phyloP scores from a whole-genome alignment of 176 grass and related monocot species.

The Bromus sterilis region DNA sequence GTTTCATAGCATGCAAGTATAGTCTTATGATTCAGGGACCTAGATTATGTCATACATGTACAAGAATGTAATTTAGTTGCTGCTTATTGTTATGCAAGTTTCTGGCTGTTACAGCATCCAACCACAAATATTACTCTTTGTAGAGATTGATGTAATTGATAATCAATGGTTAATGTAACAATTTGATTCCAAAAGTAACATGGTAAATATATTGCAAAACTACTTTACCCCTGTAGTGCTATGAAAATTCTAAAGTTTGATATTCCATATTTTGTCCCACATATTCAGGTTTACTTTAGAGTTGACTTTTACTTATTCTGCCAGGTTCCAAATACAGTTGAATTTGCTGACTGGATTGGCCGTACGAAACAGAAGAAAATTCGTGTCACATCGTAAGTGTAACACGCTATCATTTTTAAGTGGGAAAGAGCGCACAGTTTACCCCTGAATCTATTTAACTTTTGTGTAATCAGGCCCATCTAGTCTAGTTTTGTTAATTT shows the following conservation, averaged over 20 bases:
- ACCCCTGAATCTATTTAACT: not conserved
- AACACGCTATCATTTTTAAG: not conserved
- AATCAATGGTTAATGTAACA: not conserved
- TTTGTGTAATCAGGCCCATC: not conserved
- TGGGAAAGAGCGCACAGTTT: not conserved
- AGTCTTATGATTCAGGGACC: not conserved
- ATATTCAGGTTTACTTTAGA: constrained; percentile 6
- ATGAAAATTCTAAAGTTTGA: constrained; percentile 1
- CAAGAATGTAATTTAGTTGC: not conserved
- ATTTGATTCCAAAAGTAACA: constrained; percentile 10
- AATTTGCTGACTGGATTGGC: constrained; percentile 99
- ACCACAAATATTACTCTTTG: not conserved
- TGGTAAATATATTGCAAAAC: not conserved
- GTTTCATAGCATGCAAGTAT: not conserved
- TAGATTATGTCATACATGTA: constrained; percentile 4
- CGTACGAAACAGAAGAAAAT: constrained; percentile 97
- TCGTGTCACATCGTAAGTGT: constrained; percentile 71
- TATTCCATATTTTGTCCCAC: not conserved
- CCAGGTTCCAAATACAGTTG: constrained; percentile 88
- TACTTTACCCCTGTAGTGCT: not conserved
- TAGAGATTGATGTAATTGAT: constrained; percentile 1
- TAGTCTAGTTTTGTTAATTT: constrained; percentile 2
- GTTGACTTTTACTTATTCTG: constrained; percentile 18
- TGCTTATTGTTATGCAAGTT: constrained; percentile 4
- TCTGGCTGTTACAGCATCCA: not conserved